These are phyloP conservation scores for Chimonanthus salicifolius DNA, from an alignment of 164 flowering plant species.

Conservation along the genomic window DNA sequence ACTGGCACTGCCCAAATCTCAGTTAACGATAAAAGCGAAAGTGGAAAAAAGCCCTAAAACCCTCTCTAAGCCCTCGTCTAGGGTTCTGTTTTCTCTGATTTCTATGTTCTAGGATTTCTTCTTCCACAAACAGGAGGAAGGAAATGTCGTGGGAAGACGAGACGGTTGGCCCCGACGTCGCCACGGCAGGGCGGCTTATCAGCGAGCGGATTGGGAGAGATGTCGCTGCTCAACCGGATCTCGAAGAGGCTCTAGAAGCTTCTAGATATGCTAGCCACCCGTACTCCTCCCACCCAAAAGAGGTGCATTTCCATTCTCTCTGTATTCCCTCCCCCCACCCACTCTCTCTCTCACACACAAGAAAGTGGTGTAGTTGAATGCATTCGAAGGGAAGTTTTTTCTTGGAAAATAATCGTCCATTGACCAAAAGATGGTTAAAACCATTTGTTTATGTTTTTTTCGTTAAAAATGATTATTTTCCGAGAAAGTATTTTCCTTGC, in stretches of 20 bases:
- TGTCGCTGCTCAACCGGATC: constrained; percentile 60
- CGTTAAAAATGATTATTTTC: no score
- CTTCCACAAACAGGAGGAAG: neutral
- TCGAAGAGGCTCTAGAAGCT: constrained; percentile 93
- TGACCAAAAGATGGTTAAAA: no score
- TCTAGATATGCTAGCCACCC: constrained; percentile 93
- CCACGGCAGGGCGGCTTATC: constrained; percentile 73
- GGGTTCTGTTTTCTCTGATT: neutral
- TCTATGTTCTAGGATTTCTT: neutral
- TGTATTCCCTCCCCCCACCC: neutral
- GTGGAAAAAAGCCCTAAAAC: neutral
- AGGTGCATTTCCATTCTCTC: constrained; percentile 34
- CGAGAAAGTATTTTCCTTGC: no score
- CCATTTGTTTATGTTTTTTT: no score
- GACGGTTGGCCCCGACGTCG: constrained; percentile 67
- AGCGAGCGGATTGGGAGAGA: constrained; percentile 79
- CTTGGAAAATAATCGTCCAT: no score
- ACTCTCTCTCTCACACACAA: no score
- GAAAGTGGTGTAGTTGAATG: no score
- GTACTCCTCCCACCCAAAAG: constrained; percentile 82
- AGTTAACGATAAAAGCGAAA: no score
- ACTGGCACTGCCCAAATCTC: no score
- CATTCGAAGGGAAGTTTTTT: no score
- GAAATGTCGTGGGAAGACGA: constrained; percentile 79
- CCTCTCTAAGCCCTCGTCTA: neutral